These are phyloP conservation scores for Skeletonema marinoi DNA, from an alignment of 108 stramenopile genomes.

Conservation along the genomic window DNA sequence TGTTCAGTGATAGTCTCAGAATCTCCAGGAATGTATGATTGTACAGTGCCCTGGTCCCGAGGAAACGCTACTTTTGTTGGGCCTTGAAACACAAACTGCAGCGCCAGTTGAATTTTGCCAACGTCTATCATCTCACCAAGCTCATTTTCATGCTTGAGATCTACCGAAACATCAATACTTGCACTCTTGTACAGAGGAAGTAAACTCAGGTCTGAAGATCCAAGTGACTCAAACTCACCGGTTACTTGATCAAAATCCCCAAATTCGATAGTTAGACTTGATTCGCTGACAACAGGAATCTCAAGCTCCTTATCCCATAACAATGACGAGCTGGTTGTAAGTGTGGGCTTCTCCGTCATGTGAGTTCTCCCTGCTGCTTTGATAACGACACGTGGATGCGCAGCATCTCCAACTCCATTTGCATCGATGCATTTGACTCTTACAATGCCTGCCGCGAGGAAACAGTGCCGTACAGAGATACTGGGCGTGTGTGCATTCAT, in stretches of 20 bases:
- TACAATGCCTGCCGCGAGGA: slow-evolving; percentile 64
- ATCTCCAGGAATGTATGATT: slow-evolving; percentile 60
- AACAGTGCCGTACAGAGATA: slow-evolving; percentile 44
- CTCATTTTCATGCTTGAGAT: slow-evolving; percentile 51
- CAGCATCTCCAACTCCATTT: slow-evolving; percentile 34
- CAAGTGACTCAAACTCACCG: slow-evolving; percentile 55
- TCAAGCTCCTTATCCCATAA: slow-evolving; percentile 42
- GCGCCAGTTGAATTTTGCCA: slow-evolving; percentile 39
- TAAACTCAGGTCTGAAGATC: slow-evolving; percentile 53
- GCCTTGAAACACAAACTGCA: slow-evolving; percentile 58
- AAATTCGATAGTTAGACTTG: slow-evolving; percentile 58
- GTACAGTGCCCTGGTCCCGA: slow-evolving; percentile 59
- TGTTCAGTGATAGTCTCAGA: slow-evolving; percentile 11
- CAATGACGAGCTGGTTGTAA: neutral
- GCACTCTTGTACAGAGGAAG: slow-evolving; percentile 72
- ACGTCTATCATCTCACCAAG: slow-evolving; percentile 42
- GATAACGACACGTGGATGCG: slow-evolving; percentile 28
- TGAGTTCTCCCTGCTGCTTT: slow-evolving; percentile 21
- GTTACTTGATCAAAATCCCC: slow-evolving; percentile 60
- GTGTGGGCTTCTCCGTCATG: slow-evolving; percentile 43
- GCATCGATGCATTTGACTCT: slow-evolving; percentile 41
- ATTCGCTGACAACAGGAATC: slow-evolving; percentile 77
- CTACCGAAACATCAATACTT: slow-evolving; percentile 41
- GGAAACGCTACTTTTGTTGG: slow-evolving; percentile 65
- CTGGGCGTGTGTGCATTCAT: neutral